Evolutionary conservation across 345 rosid genomes (phyloP).

Genomic region (Syzygium aromaticum): DNA sequence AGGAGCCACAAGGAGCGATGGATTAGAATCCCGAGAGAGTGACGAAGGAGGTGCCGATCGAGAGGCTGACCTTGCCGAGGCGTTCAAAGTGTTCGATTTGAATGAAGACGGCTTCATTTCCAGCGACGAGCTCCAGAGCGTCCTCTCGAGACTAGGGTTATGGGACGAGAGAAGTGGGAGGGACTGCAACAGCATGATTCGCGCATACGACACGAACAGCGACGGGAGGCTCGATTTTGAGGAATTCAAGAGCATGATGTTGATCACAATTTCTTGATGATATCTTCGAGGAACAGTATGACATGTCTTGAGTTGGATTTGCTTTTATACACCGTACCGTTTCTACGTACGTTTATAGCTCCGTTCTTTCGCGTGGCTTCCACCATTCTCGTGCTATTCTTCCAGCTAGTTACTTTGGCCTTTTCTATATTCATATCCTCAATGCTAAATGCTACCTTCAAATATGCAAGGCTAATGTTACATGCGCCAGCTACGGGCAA

Average conservation of each 20-base stretch:
- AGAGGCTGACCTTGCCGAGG: constrained; percentile 31
- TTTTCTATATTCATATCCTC: background rate
- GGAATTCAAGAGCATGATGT: constrained; percentile 78
- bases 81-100: constrained; percentile 61
- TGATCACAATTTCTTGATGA: constrained; percentile 9
- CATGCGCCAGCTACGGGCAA: background rate
- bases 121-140: constrained; percentile 52
- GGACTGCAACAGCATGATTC: constrained; percentile 64
- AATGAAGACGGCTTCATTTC: constrained; percentile 75
- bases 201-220: constrained; percentile 42
- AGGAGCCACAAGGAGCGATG: background rate
- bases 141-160: constrained; percentile 51
- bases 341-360: background rate
- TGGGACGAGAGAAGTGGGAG: constrained; percentile 42
- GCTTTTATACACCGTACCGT: background rate
- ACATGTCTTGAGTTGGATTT: background rate
- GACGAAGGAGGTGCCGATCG: background rate
- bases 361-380: background rate
- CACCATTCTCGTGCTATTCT: background rate
- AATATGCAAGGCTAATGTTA: background rate
- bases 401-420: background rate
- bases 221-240: constrained; percentile 74
- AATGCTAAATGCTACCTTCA: background rate
- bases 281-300: background rate
- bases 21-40: background rate